Evolutionary conservation across 805 yeast genomes (phyloP).

Genomic region (Teunomyces gatunensis): DNA sequence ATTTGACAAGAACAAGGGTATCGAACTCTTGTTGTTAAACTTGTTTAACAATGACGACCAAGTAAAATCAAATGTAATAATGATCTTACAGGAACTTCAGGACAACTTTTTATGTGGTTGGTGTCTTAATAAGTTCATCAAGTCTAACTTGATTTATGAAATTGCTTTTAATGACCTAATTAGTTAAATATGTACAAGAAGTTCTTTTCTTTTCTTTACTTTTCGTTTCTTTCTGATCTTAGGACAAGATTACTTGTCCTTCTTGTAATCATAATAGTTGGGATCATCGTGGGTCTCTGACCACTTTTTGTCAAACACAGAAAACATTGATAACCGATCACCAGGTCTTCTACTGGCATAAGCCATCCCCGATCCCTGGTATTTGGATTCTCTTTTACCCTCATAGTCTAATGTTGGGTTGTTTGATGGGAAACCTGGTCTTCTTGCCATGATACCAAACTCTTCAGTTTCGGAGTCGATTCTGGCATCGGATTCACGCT

Average conservation of each 20-base stretch:
- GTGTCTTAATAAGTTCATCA: conserved; percentile 38
- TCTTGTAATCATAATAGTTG: not conserved
- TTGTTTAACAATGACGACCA: conserved; percentile 41
- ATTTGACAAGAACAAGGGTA: conserved; percentile 44
- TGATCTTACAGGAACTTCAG: conserved; percentile 43
- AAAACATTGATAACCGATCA: conserved; percentile 43
- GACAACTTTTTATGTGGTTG: conserved; percentile 45
- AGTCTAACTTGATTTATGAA: conserved; percentile 38
- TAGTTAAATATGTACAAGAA: not conserved
- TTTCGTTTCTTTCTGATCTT: not conserved
- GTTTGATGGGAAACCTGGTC: conserved; percentile 55
- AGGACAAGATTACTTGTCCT: not conserved
- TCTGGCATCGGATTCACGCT: conserved; percentile 34
- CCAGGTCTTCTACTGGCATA: conserved; percentile 58
- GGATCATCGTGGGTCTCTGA: not conserved
- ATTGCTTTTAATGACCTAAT: conserved; percentile 38
- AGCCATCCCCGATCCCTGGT: conserved; percentile 66
- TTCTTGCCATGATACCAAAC: conserved; percentile 30
- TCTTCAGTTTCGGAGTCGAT: conserved; percentile 28
- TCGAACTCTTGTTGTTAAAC: conserved; percentile 40
- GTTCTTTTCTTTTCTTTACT: not conserved
- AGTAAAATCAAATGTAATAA: conserved; percentile 37
- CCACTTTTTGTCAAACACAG: conserved; percentile 20
- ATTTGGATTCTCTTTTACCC: conserved; percentile 54
- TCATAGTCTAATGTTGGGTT: conserved; percentile 32